Conservation (phyloP, 2,329 filamentous ascomycete species). For the Trichoderma sp. region DNA sequence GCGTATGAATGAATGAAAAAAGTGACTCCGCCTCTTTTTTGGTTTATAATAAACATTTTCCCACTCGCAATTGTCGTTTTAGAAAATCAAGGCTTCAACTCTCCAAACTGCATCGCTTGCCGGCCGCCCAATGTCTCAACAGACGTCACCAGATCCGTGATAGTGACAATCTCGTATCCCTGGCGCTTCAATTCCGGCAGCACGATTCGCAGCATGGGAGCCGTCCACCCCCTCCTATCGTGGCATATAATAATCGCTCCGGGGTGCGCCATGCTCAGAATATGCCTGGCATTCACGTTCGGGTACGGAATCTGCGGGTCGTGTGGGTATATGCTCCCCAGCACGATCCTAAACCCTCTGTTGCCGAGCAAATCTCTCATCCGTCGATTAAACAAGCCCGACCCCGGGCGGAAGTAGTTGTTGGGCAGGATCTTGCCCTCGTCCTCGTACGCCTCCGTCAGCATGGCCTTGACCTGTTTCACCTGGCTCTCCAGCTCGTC, state of each 20-base stretch:
- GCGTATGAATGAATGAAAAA: background rate
- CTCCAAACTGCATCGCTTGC: conserved; percentile 20
- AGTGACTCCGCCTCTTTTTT: background rate
- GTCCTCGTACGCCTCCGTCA: conserved; percentile 60
- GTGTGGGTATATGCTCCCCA: conserved; percentile 87
- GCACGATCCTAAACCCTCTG: conserved; percentile 72
- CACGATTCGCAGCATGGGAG: conserved; percentile 74
- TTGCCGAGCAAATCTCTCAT: conserved; percentile 66
- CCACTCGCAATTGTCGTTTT: background rate
- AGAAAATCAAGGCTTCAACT: background rate
- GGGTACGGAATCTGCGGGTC: conserved; percentile 80
- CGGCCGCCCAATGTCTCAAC: conserved; percentile 38
- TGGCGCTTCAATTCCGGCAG: conserved; percentile 70
- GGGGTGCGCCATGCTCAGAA: conserved; percentile 76
- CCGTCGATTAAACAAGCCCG: conserved; percentile 74
- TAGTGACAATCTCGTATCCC: conserved; percentile 72
- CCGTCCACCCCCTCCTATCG: conserved; percentile 81
- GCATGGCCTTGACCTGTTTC: conserved; percentile 62
- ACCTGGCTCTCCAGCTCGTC: conserved; percentile 67
- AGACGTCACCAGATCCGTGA: conserved; percentile 66
- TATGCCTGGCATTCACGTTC: conserved; percentile 73
- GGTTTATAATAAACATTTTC: background rate
- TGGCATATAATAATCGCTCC: conserved; percentile 86
- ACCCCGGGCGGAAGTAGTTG: conserved; percentile 81
- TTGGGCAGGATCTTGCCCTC: conserved; percentile 51